Evolutionary conservation across 2,329 filamentous ascomycete species (phyloP), one percentile per base, ranked within the genome.

Genomic region (Cercospora beticola): DNA sequence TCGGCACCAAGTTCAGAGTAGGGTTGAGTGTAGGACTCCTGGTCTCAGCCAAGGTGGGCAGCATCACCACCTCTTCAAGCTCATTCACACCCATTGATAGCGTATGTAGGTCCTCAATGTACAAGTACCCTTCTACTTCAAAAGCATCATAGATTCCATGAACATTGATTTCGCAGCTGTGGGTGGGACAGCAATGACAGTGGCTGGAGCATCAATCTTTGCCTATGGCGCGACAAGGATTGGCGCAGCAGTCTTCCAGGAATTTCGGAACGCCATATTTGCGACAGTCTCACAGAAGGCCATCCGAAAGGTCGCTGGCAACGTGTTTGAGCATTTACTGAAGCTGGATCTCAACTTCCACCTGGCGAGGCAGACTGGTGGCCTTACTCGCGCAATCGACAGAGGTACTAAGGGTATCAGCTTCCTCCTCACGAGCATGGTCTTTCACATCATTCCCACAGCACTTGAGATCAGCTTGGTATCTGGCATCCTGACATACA

Each of bases 61-160:
- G 9, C 56, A 61, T 43, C 49, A 54, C 70, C 59, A 63, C 30
- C n/a, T 30, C 70, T 49, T 57, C 52, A 31, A 63, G 65, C 66
- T 23, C 40, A 54, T 66, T 18, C 71, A 70, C 46, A 67, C 63
- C 63, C 69, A 63, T 77, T 78, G 77, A 76, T 78, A 85, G 71
- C 66, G 57, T 69, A 71, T 74, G 71, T 77, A 79, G 86, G 80
- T 97, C 60, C 85, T 99, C 76, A 99, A 98, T 80, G 95, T 99
- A 16, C 93, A 99, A 83, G 93, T 99, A 58, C 95, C 95, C 0
- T 99, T 99, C 79, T 99, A 97, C 84, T 99, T 99, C 85, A 98
- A 98, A 85, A 94, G 84, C 80, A 98, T 99, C 72, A 92, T 99
- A 52, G 96, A 99, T 80, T 89, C 92, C 21, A 97, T 99, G 93